Evolutionary conservation across 148 eudicot genomes (phyloP).

Genomic region (Persicaria tinctoria): DNA sequence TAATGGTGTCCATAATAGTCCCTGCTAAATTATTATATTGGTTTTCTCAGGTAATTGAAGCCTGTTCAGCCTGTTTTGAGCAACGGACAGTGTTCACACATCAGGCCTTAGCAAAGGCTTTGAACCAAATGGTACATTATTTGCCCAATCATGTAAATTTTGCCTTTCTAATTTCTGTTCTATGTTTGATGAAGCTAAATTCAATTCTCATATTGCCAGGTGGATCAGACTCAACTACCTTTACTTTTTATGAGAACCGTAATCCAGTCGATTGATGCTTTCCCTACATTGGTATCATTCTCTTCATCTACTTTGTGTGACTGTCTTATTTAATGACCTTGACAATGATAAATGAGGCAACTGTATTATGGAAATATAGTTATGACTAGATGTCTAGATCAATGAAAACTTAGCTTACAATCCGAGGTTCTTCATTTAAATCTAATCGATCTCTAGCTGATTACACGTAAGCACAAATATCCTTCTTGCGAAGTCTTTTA

Average conservation of each 20-base stretch:
- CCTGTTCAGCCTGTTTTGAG: conserved; percentile 98
- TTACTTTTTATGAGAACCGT: conserved; percentile 96
- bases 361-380: background rate
- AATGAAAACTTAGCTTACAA: background rate
- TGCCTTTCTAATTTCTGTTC: conserved; percentile 14
- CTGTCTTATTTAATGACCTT: background rate
- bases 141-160: background rate
- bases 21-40: background rate
- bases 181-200: background rate
- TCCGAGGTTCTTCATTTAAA: background rate
- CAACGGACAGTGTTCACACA: conserved; percentile 97
- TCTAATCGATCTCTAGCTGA: background rate
- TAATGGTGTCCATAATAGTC: background rate
- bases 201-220: conserved; percentile 34
- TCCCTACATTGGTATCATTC: conserved; percentile 68
- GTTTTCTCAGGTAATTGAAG: conserved; percentile 71
- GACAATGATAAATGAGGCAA: background rate
- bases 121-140: conserved; percentile 72
- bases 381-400: background rate
- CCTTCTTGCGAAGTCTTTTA: background rate
- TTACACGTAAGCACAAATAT: background rate
- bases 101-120: conserved; percentile 81
- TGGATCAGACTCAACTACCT: conserved; percentile 83
- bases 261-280: conserved; percentile 91
- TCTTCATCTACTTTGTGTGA: conserved; percentile 4